These are phyloP conservation scores for Solanum neorickii DNA, from an alignment of 257 asterid genomes.

Conservation along the genomic window DNA sequence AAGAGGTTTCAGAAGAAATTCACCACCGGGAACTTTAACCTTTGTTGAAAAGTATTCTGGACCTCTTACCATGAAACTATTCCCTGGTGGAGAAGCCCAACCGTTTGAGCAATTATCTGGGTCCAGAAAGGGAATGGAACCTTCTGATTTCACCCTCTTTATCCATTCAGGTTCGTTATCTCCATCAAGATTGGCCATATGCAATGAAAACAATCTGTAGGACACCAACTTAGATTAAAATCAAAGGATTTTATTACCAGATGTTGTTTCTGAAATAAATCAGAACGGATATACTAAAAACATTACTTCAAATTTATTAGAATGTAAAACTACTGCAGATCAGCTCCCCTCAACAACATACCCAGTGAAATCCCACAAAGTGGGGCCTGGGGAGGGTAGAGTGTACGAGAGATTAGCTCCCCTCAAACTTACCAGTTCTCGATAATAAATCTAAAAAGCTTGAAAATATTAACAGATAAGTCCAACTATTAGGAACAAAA, in stretches of 20 bases:
- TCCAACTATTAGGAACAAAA: neutral
- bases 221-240: neutral
- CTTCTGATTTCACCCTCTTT: constrained; percentile 58
- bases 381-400: no score
- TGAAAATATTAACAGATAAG: neutral
- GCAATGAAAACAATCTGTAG: constrained; percentile 5
- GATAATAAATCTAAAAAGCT: neutral
- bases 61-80: constrained; percentile 66
- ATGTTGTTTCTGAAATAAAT: neutral
- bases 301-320: neutral
- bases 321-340: neutral
- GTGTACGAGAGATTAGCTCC: neutral
- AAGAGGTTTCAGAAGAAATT: constrained; percentile 64
- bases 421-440: neutral
- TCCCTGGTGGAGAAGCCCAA: constrained; percentile 83
- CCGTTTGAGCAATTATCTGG: constrained; percentile 53
- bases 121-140: constrained; percentile 51
- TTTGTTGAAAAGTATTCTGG: constrained; percentile 50
- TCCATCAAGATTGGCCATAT: constrained; percentile 36
- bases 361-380: no score
- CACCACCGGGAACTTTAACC: constrained; percentile 55
- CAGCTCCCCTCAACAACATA: neutral
- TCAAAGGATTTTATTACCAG: neutral
- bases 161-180: constrained; percentile 46
- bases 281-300: neutral